Evolutionary conservation across 257 asterid species (phyloP), one percentile per base, ranked within the genome.

Genomic region (Hygrophila difformis): DNA sequence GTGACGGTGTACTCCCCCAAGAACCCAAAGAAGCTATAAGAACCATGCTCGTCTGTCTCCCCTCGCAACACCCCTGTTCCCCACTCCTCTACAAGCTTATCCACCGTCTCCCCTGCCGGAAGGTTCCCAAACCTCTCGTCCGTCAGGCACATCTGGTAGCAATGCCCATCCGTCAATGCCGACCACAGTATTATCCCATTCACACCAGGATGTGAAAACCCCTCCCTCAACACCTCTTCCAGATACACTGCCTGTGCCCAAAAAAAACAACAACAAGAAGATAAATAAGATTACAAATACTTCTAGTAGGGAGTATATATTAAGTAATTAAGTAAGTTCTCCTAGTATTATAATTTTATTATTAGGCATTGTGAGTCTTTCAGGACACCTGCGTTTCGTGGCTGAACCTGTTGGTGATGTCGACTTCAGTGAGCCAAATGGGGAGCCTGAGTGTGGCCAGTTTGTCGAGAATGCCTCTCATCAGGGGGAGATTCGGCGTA

Each of bases 141-240:
- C 0, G 93, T 73, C 12, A 84, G 81, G 55, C 93, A 84, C 88
- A 84, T 72, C n/a, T 63, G 59, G 47, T 66, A 74, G 42, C 94
- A 84, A 9, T 73, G 58, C 0, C 58, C 41, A 1, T 70, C 68
- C 0, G 60, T 59, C 43, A 70, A 49, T 26, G 89, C 78, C 0
- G 74, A 17, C 93, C 93, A 80, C 24, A 80, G 24, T 2, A 80
- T 22, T 1, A 80, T 58, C 19, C 84, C 93, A 1, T 65, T 47
- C 0, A 84, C 60, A 0, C 74, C 77, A 0, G 79, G 71, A 43
- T 84, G 84, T 4, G 82, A 66, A 37, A 49, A 68, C 5, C 75
- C 68, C 58, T 84, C 89, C 40, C 77, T 72, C 7, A 80, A 31
- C 12, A 75, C 66, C 45, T 68, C 54, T 15, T 78, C 80, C 24